Evolutionary conservation across 2,329 filamentous ascomycete genomes (phyloP), one percentile per base, ranked within the genome.

Genomic region (Aspergillus japonicus): DNA sequence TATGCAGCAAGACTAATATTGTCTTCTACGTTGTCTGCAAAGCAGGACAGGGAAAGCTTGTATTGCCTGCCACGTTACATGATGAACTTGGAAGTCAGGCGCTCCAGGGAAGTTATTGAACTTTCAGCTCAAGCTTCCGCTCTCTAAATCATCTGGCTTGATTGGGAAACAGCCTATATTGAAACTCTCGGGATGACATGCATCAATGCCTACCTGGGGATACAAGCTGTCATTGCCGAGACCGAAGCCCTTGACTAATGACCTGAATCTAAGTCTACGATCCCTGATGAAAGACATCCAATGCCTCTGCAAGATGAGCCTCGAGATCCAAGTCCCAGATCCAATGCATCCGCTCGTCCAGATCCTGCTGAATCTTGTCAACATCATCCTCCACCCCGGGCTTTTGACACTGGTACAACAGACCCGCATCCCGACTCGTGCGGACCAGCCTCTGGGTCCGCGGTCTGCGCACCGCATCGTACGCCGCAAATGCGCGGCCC

Each of bases 401-500:
- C 10, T 54, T 54, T n/a, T 54, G 52, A 7, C 52, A 54, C n/a
- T 54, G 12, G 29, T 54, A 54, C 10, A 54, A 10, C 7, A 19
- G 14, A 4, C 52, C 52, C 4, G 52, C 52, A 33, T 54, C 52
- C 1, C 57, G 57, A 47, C 57, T 59, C 5, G 51, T 50, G 21
- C 24, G 44, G 2, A 59, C 57, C 35, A 59, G 14, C 3, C 21
- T 26, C 57, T 55, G 57, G 1, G 52, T 55, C 21, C 57, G 51
- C 12, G 51, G 52, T 6, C 57, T 31, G 7, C 57, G 33, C n/a
- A 59, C 52, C 2, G 35, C 19, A 47, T 59, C 57, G 14, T 59
- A 59, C 7, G 52, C 57, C 16, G n/a, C 19, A 10, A 59, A 55
- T 11, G 57, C 51, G 4, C 29, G 26, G 2, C 24, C 4, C 33